These are phyloP conservation scores for Achaetomiella virescens DNA, from an alignment of 495 filamentous ascomycete genomes.

Conservation along the genomic window DNA sequence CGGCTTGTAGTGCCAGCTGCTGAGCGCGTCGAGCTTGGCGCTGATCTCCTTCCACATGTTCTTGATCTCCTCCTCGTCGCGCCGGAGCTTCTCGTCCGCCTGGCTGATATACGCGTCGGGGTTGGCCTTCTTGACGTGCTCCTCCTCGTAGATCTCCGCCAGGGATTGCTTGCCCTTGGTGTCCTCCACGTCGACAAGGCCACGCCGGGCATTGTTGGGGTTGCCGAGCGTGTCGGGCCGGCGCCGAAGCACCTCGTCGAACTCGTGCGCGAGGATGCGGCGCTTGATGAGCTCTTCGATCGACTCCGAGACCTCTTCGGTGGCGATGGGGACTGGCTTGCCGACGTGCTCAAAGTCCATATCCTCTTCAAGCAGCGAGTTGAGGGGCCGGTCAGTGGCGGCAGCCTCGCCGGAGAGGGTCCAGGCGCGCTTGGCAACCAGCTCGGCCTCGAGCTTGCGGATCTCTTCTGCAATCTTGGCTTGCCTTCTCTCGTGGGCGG, in stretches of 20 bases:
- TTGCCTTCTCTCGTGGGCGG: slow-evolving; percentile 79
- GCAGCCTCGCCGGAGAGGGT: slow-evolving; percentile 82
- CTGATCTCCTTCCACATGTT: slow-evolving; percentile 76
- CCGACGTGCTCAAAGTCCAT: slow-evolving; percentile 94
- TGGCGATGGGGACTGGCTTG: slow-evolving; percentile 91
- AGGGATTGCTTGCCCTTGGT: slow-evolving; percentile 79
- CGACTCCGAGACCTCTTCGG: slow-evolving; percentile 83
- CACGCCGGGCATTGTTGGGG: slow-evolving; percentile 50
- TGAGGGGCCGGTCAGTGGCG: slow-evolving; percentile 73
- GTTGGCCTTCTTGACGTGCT: slow-evolving; percentile 73
- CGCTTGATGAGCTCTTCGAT: slow-evolving; percentile 94
- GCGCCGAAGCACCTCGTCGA: slow-evolving; percentile 84
- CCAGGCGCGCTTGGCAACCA: slow-evolving; percentile 89
- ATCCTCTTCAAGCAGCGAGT: slow-evolving; percentile 91
- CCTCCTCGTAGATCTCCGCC: slow-evolving; percentile 90
- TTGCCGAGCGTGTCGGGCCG: slow-evolving; percentile 64
- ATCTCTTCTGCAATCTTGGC: slow-evolving; percentile 84
- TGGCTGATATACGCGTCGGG: slow-evolving; percentile 73
- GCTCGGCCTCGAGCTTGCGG: slow-evolving; percentile 78
- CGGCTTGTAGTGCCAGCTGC: slow-evolving; percentile 92
- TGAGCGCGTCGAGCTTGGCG: slow-evolving; percentile 77
- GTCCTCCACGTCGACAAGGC: slow-evolving; percentile 75
- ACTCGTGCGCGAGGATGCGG: slow-evolving; percentile 83
- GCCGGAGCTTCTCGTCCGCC: slow-evolving; percentile 70
- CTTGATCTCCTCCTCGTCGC: slow-evolving; percentile 81